A percentile compares a stretch with the other conserved stretches of the same genome.
Evolutionary conservation across 1,139 yeast species (phyloP).

Genomic region (Suhomyces atakaporum): DNA sequence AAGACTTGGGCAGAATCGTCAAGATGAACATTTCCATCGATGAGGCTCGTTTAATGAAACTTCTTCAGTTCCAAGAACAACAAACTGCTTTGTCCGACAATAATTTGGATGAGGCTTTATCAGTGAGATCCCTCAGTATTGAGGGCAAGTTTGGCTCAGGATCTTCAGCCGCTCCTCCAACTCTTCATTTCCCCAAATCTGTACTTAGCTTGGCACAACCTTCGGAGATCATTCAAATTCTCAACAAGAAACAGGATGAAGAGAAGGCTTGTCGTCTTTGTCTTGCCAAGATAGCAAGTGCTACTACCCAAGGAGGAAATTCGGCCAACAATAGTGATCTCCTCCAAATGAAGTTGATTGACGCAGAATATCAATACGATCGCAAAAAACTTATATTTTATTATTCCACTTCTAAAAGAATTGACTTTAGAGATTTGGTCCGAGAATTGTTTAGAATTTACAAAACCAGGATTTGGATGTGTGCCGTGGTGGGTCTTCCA

Average conservation of each 20-base stretch:
- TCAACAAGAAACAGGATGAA: conserved; percentile 67
- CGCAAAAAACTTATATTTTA: conserved; percentile 29
- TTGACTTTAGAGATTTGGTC: conserved; percentile 31
- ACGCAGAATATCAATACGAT: conserved; percentile 32
- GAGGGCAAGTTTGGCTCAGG: conserved; percentile 2
- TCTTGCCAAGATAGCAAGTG: conserved; percentile 56
- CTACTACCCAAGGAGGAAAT: conserved; percentile 11
- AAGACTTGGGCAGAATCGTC: conserved; percentile 81
- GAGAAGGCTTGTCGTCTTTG: conserved; percentile 68
- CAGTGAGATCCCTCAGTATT: conserved; percentile 25
- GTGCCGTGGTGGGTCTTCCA: conserved; percentile 28
- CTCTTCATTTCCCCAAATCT: conserved; percentile 68
- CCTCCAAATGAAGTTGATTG: conserved; percentile 26
- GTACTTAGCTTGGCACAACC: conserved; percentile 68
- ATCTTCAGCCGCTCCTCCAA: conserved; percentile 34
- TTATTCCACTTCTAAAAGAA: conserved; percentile 26
- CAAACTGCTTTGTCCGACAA: conserved; percentile 48
- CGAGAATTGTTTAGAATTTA: conserved; percentile 27
- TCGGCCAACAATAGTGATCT: conserved; percentile 17
- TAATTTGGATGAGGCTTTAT: conserved; percentile 22
- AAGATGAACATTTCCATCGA: conserved; percentile 67
- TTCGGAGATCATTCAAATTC: conserved; percentile 60
- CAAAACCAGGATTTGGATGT: conserved; percentile 33
- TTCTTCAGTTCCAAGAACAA: conserved; percentile 58
- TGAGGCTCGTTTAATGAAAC: conserved; percentile 57